Percentiles rank a stretch among this genome's conserved stretches.
Evolutionary conservation across 345 rosid genomes (phyloP).

Genomic region (Boechera retrofracta): DNA sequence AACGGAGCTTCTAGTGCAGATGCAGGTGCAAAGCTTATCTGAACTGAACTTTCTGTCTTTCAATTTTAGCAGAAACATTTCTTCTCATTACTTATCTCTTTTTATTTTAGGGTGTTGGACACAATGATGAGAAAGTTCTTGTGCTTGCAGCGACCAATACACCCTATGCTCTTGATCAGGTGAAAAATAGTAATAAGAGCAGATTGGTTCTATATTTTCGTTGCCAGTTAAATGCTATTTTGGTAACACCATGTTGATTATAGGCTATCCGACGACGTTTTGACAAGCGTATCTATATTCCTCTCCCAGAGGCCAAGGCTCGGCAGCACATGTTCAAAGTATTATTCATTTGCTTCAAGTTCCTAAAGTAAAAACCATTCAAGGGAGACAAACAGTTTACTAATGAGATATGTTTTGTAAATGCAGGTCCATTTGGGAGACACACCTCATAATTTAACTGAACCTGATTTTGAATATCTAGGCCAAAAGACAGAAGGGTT

Average conservation of each 20-base stretch:
- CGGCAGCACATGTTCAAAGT: conserved; percentile 95
- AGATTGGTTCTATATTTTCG: conserved; percentile 26
- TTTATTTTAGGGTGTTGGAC: conserved; percentile 76
- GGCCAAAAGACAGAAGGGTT: conserved; percentile 85
- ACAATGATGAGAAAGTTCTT: conserved; percentile 90
- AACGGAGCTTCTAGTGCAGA: conserved; percentile 97
- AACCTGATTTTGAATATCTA: conserved; percentile 83
- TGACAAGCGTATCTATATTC: conserved; percentile 96
- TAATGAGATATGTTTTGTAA: conserved; percentile 1
- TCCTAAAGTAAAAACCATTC: conserved; percentile 10
- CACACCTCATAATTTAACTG: conserved; percentile 88
- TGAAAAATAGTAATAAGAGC: conserved; percentile 22
- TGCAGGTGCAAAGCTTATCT: conserved; percentile 68
- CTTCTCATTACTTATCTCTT: conserved; percentile 19
- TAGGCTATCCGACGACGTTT: conserved; percentile 95
- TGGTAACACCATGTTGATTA: conserved; percentile 42
- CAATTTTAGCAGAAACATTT: neutral
- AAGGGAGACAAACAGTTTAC: neutral
- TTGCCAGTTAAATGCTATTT: conserved; percentile 24
- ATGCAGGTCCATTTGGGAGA: conserved; percentile 92
- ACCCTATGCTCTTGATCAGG: conserved; percentile 96
- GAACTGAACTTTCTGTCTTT: conserved; percentile 14
- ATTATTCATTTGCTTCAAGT: conserved; percentile 18
- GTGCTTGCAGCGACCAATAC: conserved; percentile 96
- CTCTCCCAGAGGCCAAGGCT: conserved; percentile 92